Base-by-base conservation (phyloP, 257 asterid species). In the Handroanthus guayacan region DNA sequence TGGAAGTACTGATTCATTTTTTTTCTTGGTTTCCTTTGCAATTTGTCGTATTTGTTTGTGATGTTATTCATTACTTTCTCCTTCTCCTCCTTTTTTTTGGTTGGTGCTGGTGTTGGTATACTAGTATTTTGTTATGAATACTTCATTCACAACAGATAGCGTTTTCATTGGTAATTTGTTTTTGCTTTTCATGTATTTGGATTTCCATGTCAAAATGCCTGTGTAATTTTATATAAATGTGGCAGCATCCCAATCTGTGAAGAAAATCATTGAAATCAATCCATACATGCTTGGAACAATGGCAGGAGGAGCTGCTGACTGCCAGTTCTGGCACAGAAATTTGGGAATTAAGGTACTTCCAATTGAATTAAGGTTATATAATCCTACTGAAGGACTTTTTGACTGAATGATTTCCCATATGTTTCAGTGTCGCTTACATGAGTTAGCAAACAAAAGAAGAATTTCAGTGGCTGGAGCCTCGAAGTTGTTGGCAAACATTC, bases 221-320 rank as follows among this genome's bases (percentile, higher is more conserved):
- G 5, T 74, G 5, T 77, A 52, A 56, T 71, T 45, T 55, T 63
- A 48, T 55, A 12, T 75, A 52, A 55, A 60, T 61, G 6, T 76
- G 39, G 78, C 89, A 93, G 98, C 97, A 54, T 94, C 97, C 50
- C 96, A 93, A 69, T 87, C 97, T 72, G 97, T 91, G 67, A 94
- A 90, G 90, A 94, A 91, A 72, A 94, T 93, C 54, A 94, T 94
- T 71, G 97, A 93, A 82, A 93, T 93, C 68, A 91, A 90, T 56
- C 97, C 95, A 1, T 89, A 93, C 87, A 90, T 92, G 98, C 96
- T 91, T 76, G 97, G 98, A 37, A 94, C 98, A 67, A 92, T 92
- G 98, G 98, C 97, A 81, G 98, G 97, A 77, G 97, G 98, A 71
- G 98, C 95, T 61, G 97, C 97, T 43, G 97, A 92, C 82, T 92